phyloP scores from a whole-genome alignment of 352 stramenopile species.

The Globisporangium uncinulatum region DNA sequence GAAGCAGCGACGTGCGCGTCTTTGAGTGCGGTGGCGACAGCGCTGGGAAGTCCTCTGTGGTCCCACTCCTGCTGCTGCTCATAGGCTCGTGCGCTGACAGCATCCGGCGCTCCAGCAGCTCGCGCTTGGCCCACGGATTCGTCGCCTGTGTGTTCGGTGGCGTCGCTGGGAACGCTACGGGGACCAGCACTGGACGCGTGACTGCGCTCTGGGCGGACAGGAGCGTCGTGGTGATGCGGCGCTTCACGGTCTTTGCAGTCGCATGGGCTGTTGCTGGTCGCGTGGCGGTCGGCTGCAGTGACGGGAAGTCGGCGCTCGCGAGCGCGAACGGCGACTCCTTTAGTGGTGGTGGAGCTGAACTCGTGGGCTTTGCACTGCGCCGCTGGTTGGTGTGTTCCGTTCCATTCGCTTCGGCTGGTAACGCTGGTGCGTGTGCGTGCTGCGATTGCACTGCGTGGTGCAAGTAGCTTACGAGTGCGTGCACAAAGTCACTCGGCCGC shows the following conservation, averaged over 20 bases:
- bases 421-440: background rate
- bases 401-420: background rate
- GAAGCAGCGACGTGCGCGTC: background rate
- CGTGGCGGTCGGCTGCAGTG: slow-evolving; percentile 8
- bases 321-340: slow-evolving; percentile 18
- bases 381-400: background rate
- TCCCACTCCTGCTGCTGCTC: background rate
- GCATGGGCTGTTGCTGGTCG: background rate
- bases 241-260: slow-evolving; percentile 19
- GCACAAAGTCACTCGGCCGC: slow-evolving; percentile 10
- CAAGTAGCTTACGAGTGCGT: slow-evolving; percentile 11
- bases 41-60: background rate
- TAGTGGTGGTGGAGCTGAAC: background rate
- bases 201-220: slow-evolving; percentile 25
- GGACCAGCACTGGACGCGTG: slow-evolving; percentile 19
- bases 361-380: slow-evolving; percentile 2
- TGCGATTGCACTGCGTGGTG: slow-evolving; percentile 4
- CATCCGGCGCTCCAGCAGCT: slow-evolving; percentile 47
- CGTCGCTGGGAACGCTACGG: slow-evolving; percentile 24
- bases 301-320: slow-evolving; percentile 26
- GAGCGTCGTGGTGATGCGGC: slow-evolving; percentile 44
- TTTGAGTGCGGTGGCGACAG: background rate
- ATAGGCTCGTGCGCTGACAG: slow-evolving; percentile 7
- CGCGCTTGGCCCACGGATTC: slow-evolving; percentile 30
- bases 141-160: slow-evolving; percentile 8